Base-by-base conservation (phyloP, 139 green algal species). In the Chlorella sp. region DNA sequence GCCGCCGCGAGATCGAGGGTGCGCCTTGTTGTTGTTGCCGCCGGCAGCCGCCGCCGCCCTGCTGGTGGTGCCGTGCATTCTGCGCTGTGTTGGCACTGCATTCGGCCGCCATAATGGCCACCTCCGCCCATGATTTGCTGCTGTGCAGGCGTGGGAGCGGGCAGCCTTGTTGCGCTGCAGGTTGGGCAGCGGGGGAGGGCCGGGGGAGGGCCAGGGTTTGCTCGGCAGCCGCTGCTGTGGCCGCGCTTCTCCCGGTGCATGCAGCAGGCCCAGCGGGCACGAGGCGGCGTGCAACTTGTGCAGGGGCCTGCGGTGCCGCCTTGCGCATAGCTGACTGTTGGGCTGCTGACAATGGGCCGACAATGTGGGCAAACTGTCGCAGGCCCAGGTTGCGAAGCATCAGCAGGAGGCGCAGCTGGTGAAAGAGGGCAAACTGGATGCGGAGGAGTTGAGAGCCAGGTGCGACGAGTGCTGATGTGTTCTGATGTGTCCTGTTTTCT, bases 1-100 rank as follows among this genome's bases (percentile, higher is more conserved):
- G 96, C 81, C 69, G 85, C 28, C 86, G 87, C 34, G 83, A 89
- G 0, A 97, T 97, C 41, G 92, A 96, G 80, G 94, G 94, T 90
- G 82, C 28, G 54, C 24, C 60, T 68, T 32, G 26, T 68, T 32
- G n/a, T n/a, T n/a, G n/a, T n/a, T n/a, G n/a, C n/a, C n/a, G n/a
- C 6, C 9, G 30, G 60, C 60, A 2, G 60, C 22, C 60, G 22
- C 60, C 26, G 19, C 22, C 30, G 22, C 32, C 64, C 5, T 73
- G 32, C 64, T 40, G 62, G 16, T 70, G 64, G 32, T 70, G 64
- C 24, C 1, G 32, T 36, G 32, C 30, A 16, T 70, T 70, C 32
- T 36, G 64, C 32, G 32, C 64, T 70, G 32, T 38, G 32, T 41
- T 32, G 8, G 26, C 26, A n/a, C 60, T 34, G 60, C 64, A 34